Conservation (phyloP, 2,329 filamentous ascomycete species). For the Trichoderma semiorbis region DNA sequence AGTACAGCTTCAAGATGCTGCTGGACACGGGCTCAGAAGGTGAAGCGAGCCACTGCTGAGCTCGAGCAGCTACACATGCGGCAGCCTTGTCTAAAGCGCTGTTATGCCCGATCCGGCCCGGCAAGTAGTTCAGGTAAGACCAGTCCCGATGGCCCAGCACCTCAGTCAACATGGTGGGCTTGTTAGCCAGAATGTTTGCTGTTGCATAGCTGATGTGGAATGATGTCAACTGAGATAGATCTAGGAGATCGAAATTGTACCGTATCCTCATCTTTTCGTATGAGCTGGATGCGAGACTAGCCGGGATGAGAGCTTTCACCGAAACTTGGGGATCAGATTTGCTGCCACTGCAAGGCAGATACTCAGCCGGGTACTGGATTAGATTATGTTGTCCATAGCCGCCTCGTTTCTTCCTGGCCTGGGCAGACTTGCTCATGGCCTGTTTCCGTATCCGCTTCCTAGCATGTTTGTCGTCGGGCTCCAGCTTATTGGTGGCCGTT, state of each 20-base stretch:
- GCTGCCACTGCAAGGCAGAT: not conserved
- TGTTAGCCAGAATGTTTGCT: conserved; percentile 2
- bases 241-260: conserved; percentile 14
- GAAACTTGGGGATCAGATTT: not conserved
- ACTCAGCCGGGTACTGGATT: not conserved
- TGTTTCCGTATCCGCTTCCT: conserved; percentile 11
- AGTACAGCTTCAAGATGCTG: not conserved
- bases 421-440: conserved; percentile 7
- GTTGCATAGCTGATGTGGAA: conserved; percentile 14
- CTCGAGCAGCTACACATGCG: conserved; percentile 8
- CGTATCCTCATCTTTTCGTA: conserved; percentile 10
- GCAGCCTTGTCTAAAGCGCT: conserved; percentile 1
- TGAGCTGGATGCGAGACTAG: not conserved
- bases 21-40: not conserved
- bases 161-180: conserved; percentile 5
- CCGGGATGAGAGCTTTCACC: not conserved
- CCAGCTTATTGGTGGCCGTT: conserved; percentile 7
- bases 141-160: not conserved
- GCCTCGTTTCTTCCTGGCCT: conserved; percentile 6
- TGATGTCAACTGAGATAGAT: conserved; percentile 5
- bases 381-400: conserved; percentile 11
- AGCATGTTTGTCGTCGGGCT: conserved; percentile 6
- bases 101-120: conserved; percentile 8
- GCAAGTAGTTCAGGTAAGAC: conserved; percentile 13
- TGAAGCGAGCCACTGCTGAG: conserved; percentile 7